These are phyloP conservation scores for Wickerhamiella dianesei DNA, from an alignment of 805 yeast species.

Conservation along the genomic window DNA sequence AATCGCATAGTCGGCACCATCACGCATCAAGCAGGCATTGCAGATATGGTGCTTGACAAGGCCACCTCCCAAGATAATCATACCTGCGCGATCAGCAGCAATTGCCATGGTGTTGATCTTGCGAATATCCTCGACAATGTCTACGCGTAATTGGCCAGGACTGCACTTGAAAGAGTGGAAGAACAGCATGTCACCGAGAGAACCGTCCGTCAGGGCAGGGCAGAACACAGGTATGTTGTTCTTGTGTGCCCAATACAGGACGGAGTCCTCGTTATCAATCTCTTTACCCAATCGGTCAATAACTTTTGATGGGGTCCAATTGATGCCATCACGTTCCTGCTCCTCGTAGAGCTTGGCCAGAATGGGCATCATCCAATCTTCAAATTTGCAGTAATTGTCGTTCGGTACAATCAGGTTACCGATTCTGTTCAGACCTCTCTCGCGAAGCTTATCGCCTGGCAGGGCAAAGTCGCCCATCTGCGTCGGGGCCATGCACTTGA, in stretches of 20 bases:
- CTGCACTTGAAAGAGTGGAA: conserved; percentile 95
- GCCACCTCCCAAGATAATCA: conserved; percentile 95
- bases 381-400: conserved; percentile 93
- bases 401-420: conserved; percentile 95
- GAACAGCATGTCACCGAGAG: conserved; percentile 96
- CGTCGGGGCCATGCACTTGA: conserved; percentile 93
- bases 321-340: conserved; percentile 42
- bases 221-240: conserved; percentile 93
- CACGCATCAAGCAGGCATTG: conserved; percentile 97
- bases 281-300: conserved; percentile 92
- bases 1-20: conserved; percentile 97
- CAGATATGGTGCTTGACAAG: conserved; percentile 92
- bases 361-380: conserved; percentile 97
- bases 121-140: conserved; percentile 88
- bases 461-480: conserved; percentile 82
- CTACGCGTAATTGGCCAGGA: conserved; percentile 78
- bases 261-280: conserved; percentile 85
- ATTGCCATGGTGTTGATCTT: conserved; percentile 83
- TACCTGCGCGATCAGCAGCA: conserved; percentile 90
- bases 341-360: conserved; percentile 78
- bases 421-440: conserved; percentile 93
- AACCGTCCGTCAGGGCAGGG: conserved; percentile 96
- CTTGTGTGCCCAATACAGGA: conserved; percentile 95
- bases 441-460: conserved; percentile 71
- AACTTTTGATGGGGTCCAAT: conserved; percentile 87